A percentile compares a stretch with the other conserved stretches of the same genome.
phyloP scores from a whole-genome alignment of 352 stramenopile species.

The Pseudoperonospora humuli region DNA sequence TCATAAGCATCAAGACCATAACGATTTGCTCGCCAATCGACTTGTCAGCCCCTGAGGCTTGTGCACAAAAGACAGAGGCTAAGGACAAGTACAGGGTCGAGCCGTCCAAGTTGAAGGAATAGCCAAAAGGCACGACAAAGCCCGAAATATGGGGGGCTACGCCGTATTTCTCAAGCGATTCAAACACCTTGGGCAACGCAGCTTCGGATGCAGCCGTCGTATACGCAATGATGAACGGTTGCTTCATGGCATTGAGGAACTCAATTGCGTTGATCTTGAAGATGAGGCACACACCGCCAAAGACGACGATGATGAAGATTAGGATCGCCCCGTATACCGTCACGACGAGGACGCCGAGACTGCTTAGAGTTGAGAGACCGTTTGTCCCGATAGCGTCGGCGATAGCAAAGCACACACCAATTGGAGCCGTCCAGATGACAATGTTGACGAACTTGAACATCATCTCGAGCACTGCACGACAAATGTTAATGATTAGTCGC shows the following conservation, averaged over 20 bases:
- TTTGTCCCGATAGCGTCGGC: conserved; percentile 45
- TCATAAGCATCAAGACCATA: conserved; percentile 53
- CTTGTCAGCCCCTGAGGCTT: conserved; percentile 39
- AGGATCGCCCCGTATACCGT: conserved; percentile 44
- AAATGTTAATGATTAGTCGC: conserved; percentile 32
- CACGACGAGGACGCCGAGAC: conserved; percentile 30
- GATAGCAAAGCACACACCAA: conserved; percentile 52
- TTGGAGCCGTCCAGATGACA: conserved; percentile 50
- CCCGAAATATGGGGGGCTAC: conserved; percentile 40
- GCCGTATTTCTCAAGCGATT: conserved; percentile 43
- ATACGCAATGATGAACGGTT: conserved; percentile 53
- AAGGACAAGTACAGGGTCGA: conserved; percentile 48
- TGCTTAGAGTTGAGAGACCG: conserved; percentile 31
- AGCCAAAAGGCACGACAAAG: conserved; percentile 54
- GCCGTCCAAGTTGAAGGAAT: conserved; percentile 61
- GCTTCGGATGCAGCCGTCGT: conserved; percentile 49
- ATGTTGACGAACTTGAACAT: conserved; percentile 69
- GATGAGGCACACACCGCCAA: conserved; percentile 28
- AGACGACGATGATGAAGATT: conserved; percentile 42
- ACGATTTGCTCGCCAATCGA: conserved; percentile 48
- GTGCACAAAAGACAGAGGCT: conserved; percentile 42
- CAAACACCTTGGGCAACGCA: conserved; percentile 51
- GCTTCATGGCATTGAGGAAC: conserved; percentile 42
- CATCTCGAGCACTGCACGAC: conserved; percentile 44
- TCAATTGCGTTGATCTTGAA: conserved; percentile 42